Conservation (phyloP, 2,329 filamentous ascomycete genomes). For the Albophoma yamanashiensis region DNA sequence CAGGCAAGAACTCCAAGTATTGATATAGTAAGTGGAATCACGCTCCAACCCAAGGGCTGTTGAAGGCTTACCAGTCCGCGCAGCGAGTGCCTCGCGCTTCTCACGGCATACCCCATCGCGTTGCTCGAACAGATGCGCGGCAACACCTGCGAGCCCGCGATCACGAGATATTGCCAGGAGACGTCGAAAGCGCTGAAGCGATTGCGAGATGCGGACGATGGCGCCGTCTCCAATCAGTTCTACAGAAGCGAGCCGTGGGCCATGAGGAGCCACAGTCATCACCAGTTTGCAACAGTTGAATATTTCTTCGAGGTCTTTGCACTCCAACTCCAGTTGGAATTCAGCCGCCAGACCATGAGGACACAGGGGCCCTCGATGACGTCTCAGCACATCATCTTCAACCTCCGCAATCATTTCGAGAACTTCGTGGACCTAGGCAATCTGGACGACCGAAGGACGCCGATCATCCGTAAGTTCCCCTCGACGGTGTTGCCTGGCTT, state of each 20-base stretch:
- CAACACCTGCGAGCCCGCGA: conserved; percentile 13
- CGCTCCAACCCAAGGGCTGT: neutral
- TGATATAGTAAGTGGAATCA: conserved; percentile 10
- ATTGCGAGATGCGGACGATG: conserved; percentile 3
- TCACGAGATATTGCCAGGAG: conserved; percentile 12
- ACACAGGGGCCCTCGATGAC: conserved; percentile 6
- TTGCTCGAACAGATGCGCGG: conserved; percentile 11
- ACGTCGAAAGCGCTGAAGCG: conserved; percentile 7
- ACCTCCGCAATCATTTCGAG: conserved; percentile 15
- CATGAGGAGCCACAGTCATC: too few relatives aligned
- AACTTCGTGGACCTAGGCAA: conserved; percentile 11
- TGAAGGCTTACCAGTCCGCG: conserved; percentile 1
- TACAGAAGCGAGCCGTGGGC: too few relatives aligned
- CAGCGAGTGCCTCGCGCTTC: conserved; percentile 16
- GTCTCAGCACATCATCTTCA: conserved; percentile 14
- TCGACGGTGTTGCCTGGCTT: too few relatives aligned
- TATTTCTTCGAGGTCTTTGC: conserved; percentile 17
- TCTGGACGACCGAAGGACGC: conserved; percentile 7
- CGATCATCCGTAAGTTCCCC: conserved; percentile 12
- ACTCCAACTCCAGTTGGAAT: conserved; percentile 13
- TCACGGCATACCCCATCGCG: conserved; percentile 14
- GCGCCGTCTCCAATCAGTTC: too few relatives aligned
- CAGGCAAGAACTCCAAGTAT: conserved; percentile 7
- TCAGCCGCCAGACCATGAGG: conserved; percentile 2
- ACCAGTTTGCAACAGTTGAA: conserved; percentile 4